Conservation (phyloP, 306 rosid genomes). For the Boehmeria nivea region DNA sequence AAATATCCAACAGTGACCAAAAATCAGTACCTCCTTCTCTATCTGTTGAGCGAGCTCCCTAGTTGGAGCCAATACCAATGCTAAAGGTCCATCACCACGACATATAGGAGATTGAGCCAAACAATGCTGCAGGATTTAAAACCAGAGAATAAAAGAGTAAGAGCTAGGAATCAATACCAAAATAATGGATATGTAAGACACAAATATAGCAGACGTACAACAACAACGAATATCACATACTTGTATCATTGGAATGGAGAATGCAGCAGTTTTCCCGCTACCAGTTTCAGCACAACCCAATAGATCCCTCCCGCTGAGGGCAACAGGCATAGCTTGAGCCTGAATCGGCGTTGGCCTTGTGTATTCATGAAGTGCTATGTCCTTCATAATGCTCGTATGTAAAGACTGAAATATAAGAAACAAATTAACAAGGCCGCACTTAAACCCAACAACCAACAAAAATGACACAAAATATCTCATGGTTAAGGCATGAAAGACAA, state of each 20-base stretch:
- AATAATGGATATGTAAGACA: constrained; percentile 9
- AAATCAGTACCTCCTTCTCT: constrained; percentile 63
- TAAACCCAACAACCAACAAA: background rate
- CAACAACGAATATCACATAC: constrained; percentile 29
- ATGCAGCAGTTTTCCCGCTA: constrained; percentile 90
- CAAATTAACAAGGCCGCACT: background rate
- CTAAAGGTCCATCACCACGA: constrained; percentile 79
- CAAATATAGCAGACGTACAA: constrained; percentile 12
- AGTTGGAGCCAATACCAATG: constrained; percentile 81
- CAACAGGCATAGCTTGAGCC: constrained; percentile 88
- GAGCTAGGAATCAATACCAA: background rate
- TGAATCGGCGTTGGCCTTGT: constrained; percentile 86
- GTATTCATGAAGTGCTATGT: constrained; percentile 75
- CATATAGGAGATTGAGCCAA: constrained; percentile 63
- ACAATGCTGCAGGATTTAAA: constrained; percentile 51
- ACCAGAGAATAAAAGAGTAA: constrained; percentile 1
- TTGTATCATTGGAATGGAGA: constrained; percentile 84
- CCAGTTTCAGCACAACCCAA: constrained; percentile 94
- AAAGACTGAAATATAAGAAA: constrained; percentile 43
- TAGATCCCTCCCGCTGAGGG: constrained; percentile 77
- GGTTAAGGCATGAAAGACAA: constrained; percentile 14
- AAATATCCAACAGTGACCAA: background rate
- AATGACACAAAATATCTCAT: background rate
- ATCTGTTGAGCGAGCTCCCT: constrained; percentile 95
- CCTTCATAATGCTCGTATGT: constrained; percentile 73